Base-by-base conservation (phyloP, 2,329 filamentous ascomycete species). In the Paraphaeosphaeria minitans region DNA sequence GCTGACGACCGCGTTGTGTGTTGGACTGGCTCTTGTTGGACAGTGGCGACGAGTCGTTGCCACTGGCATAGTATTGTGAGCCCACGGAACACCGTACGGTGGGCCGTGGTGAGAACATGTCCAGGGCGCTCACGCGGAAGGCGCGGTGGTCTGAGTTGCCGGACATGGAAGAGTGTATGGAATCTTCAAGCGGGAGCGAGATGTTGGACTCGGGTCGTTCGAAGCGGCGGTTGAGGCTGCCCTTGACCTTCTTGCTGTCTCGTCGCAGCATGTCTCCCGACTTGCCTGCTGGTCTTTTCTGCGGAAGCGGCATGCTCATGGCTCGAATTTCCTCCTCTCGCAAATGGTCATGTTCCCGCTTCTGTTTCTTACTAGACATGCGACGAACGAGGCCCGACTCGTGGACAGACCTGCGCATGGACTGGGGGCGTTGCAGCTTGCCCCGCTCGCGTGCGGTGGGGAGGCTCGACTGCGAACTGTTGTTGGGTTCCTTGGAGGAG, bases 321-420 rank as follows among this genome's bases (percentile, higher is more conserved):
- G 91, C 88, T 72, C 89, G 91, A 71, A 97, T 93, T 77, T 97
- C 92, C 62, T 91, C 91, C 77, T 97, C 93, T 57, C 94, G 85
- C 58, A 89, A 84, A 72, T 87, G 86, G 62, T 96, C 91, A 66
- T 89, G 88, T 47, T 71, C 69, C 54, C 63, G 67, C 69, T 89
- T 88, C 67, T 89, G 86, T 78, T 91, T 75, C 65, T 77, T 96
- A 80, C 87, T 93, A 42, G 90, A 90, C 71, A 87, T 92, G 61
- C 89, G 88, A 59, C 88, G 85, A 53, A 85, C 78, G 29, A 89
- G 78, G 24, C 81, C 75, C 6, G 80, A 80, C 39, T 87, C 85
- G 64, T 84, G 82, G 57, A 83, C 82, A 62, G 82, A 82, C 74
- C 89, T 91, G 61, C 79, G 80, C 60, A 81, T 74, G 60, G 81